phyloP scores from a whole-genome alignment of 805 yeast genomes.

The Zygosaccharomyces kombuchaensis region DNA sequence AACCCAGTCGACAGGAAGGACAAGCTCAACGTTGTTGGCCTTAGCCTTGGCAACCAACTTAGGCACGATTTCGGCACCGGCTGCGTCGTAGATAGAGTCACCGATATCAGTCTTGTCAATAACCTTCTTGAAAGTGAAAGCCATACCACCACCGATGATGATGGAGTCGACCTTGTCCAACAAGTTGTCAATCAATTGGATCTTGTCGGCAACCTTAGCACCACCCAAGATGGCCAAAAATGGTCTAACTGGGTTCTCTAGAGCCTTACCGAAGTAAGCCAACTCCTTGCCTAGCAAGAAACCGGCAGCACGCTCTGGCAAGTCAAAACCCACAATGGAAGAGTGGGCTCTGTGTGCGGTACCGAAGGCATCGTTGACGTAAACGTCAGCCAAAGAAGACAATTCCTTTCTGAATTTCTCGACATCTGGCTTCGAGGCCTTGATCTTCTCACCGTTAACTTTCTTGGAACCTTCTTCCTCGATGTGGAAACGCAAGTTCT shows the following conservation, averaged over 20 bases:
- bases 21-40: constrained; percentile 89
- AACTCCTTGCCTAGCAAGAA: constrained; percentile 98
- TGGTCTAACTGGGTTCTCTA: constrained; percentile 97
- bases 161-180: constrained; percentile 92
- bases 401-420: constrained; percentile 83
- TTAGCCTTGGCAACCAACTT: constrained; percentile 92
- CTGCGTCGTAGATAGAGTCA: constrained; percentile 85
- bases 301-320: constrained; percentile 97
- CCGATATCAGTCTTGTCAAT: constrained; percentile 83
- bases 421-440: constrained; percentile 84
- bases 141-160: constrained; percentile 99
- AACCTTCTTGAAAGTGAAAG: constrained; percentile 97
- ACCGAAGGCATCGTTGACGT: constrained; percentile 97
- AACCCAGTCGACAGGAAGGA: constrained; percentile 92
- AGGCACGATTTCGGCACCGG: constrained; percentile 94
- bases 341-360: constrained; percentile 99
- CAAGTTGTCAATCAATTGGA: constrained; percentile 94
- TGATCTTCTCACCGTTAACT: constrained; percentile 88
- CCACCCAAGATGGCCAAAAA: constrained; percentile 99
- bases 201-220: constrained; percentile 98
- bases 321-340: constrained; percentile 96
- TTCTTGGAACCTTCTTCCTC: constrained; percentile 95
- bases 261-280: constrained; percentile 94
- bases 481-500: constrained; percentile 97
- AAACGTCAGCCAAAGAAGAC: constrained; percentile 92